Evolutionary conservation across 805 yeast genomes (phyloP), one percentile per base, ranked within the genome.

Genomic region (Candida fluviatilis): DNA sequence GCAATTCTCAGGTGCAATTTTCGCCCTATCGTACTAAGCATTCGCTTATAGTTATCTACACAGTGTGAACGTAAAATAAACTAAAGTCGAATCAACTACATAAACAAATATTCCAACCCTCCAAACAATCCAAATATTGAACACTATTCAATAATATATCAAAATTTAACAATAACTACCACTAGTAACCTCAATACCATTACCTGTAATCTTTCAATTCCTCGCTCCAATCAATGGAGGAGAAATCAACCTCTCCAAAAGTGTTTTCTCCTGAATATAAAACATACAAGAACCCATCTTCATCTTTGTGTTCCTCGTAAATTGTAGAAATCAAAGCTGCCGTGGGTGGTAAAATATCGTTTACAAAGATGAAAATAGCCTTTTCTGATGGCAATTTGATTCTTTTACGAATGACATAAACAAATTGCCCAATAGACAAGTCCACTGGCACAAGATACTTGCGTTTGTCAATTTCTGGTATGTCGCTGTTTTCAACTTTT

Each of bases 241-340:
- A 39, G 19, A 45, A 36, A 31, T 45, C 46, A 18, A 45, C 13
- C 56, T 44, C 62, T 41, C 99, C 99, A 69, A 93, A 93, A 5
- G 99, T 93, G 67, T 93, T 93, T 66, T 93, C 99, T 35, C 99
- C 98, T 5, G 96, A 86, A 69, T 91, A 91, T 47, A 95, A 78
- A 48, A 93, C 91, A 66, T 93, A 93, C 57, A 93, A 78, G 65
- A 93, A 93, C 26, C 99, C 99, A 61, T 93, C 99, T 57, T 91
- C 91, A 59, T 93, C 99, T 68, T 89, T 89, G 66, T 93, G 96
- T 63, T 93, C 97, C 55, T 90, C 95, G 58, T 93, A 93, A 47
- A 93, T 84, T 17, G 93, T 77, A 52, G 95, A 84, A 93, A 93
- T 88, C 50, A 93, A 76, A 13, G 98, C 95, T 15, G 98, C 97